Evolutionary conservation across 495 filamentous ascomycete species (phyloP), one percentile per base, ranked within the genome.

Genomic region (Talaromyces ruber): DNA sequence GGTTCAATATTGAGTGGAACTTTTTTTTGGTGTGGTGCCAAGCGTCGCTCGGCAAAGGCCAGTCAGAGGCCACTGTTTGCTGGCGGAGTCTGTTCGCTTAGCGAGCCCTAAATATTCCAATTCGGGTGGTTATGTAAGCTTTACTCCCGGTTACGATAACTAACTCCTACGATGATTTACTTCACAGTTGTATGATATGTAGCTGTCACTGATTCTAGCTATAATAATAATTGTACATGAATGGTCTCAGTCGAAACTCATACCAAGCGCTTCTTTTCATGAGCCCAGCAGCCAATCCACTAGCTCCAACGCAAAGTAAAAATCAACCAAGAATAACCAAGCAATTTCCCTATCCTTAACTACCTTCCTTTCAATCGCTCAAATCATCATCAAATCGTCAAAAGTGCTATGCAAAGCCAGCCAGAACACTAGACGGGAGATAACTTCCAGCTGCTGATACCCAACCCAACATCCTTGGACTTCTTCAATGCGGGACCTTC

Each of bases 401-500:
- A 54, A 52, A 16, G 3, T 26, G 5, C 22, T 16, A 54, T 25
- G 22, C 18, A 54, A 54, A 29, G 12, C 2, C 18, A 34, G 25
- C 9, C 12, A 2, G 8, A 34, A 6, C 6, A 60, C 21, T 59
- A 64, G 8, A 50, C 58, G 5, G 57, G 58, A 30, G 57, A 54
- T 7, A 50, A 57, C 29, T 66, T 66, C 73, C 73, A 81, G 54
- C 71, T 69, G 39, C 75, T 71, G 66, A 90, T 90, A 50, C 88
- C 88, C 64, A 91, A 74, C 18, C 88, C 88, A 58, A 90, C 81
- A 14, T 77, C 74, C 64, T 81, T 79, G 45, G 82, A 70, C 76
- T 83, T 89, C 75, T 89, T 89, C n/a, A 72, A 73, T 51, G 79
- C 77, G 64, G 74, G 73, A 37, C 70, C 67, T 26, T 71, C 70